Percentiles rank a stretch among this genome's conserved stretches.
These are phyloP conservation scores for Tolypocladium guangdongense DNA, from an alignment of 2,329 filamentous ascomycete genomes.

Conservation along the genomic window DNA sequence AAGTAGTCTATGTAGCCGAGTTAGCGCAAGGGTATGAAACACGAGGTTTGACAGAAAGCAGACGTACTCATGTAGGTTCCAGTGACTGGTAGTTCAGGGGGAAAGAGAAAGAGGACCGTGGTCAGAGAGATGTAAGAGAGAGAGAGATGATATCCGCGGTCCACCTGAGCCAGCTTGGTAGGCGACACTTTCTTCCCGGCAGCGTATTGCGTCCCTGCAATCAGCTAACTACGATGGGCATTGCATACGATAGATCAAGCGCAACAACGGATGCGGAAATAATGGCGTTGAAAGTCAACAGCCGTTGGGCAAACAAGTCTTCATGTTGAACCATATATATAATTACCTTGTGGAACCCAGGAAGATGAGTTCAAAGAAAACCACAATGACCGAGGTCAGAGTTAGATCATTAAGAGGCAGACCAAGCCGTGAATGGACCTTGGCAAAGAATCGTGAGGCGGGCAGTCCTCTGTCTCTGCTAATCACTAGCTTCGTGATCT, in stretches of 20 bases:
- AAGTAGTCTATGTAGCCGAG: conserved; percentile 24
- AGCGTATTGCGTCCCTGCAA: conserved; percentile 52
- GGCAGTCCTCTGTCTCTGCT: conserved; percentile 52
- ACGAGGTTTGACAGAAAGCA: neutral
- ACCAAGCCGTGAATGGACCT: conserved; percentile 47
- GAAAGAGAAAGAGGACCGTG: conserved; percentile 62
- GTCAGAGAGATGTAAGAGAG: conserved; percentile 54
- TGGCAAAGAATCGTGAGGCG: conserved; percentile 46
- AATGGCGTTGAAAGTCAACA: conserved; percentile 52
- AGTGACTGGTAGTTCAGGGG: conserved; percentile 51
- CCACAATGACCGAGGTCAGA: conserved; percentile 47
- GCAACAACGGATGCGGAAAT: conserved; percentile 61
- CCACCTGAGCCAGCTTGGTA: conserved; percentile 25
- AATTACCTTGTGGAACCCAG: conserved; percentile 42
- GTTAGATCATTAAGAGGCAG: conserved; percentile 58
- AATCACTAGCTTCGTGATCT: neutral
- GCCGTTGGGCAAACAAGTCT: neutral
- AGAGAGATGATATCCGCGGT: conserved; percentile 34
- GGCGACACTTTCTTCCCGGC: conserved; percentile 33
- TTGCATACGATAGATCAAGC: conserved; percentile 61
- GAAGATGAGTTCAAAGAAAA: conserved; percentile 60
- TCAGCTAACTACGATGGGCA: conserved; percentile 61
- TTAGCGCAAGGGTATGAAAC: neutral
- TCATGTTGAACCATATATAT: neutral
- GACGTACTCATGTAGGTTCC: conserved; percentile 52